Evolutionary conservation across 176 grass and related monocot genomes (phyloP).

Genomic region (Carex scoparia): DNA sequence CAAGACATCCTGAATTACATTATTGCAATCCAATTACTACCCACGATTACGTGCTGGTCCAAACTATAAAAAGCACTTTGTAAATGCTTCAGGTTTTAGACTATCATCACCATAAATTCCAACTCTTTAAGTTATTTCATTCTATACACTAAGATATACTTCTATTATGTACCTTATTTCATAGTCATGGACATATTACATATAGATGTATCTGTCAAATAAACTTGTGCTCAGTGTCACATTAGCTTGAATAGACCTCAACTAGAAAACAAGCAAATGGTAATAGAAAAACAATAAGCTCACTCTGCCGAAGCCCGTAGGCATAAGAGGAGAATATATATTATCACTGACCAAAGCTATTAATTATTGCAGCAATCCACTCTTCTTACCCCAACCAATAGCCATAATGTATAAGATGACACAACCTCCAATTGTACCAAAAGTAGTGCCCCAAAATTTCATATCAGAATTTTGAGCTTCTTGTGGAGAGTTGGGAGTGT

Average conservation of each 20-base stretch:
- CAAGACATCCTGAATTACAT: too few species aligned
- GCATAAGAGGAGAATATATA: background rate
- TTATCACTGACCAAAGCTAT: background rate
- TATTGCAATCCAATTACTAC: too few species aligned
- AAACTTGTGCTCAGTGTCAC: background rate
- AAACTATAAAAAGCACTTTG: background rate
- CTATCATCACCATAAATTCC: background rate
- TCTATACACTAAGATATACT: background rate
- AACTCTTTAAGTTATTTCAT: background rate
- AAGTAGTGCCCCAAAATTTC: conserved; percentile 71
- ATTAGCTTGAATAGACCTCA: background rate
- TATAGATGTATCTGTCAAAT: background rate
- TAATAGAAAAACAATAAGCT: background rate
- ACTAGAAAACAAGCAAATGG: background rate
- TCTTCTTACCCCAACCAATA: conserved; percentile 69
- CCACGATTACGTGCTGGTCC: too few species aligned
- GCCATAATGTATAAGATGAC: conserved; percentile 53
- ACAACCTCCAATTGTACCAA: conserved; percentile 57
- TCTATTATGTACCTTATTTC: background rate
- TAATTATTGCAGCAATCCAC: conserved; percentile 55
- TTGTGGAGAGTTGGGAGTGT: conserved; percentile 33
- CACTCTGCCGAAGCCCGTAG: background rate
- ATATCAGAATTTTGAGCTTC: conserved; percentile 34
- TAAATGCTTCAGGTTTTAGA: background rate
- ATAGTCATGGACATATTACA: background rate